phyloP scores from a whole-genome alignment of 192 early-diverging fungal genomes.

The Umbelopsis vinacea region DNA sequence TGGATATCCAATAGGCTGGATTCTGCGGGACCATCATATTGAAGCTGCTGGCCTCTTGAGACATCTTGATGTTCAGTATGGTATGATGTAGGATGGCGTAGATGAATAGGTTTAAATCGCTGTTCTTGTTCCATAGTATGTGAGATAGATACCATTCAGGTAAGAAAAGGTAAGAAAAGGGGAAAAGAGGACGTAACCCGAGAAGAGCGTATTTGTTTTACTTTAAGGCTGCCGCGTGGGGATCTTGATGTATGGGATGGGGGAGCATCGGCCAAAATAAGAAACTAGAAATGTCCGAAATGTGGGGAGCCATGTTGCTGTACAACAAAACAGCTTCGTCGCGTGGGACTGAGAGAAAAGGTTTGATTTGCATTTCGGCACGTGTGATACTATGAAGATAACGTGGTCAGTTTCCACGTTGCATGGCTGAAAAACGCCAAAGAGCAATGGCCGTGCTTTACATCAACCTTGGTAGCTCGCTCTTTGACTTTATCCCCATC shows the following conservation, averaged over 20 bases:
- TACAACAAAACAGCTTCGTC: not conserved
- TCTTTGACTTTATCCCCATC: too few relatives aligned
- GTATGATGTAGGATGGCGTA: slow-evolving; percentile 1
- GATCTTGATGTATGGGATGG: not conserved
- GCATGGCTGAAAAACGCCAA: slow-evolving; percentile 14
- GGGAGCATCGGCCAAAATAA: not conserved
- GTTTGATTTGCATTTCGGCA: not conserved
- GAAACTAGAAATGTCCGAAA: slow-evolving; percentile 13
- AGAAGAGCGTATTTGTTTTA: not conserved
- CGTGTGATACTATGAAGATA: slow-evolving; percentile 22
- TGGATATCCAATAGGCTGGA: slow-evolving; percentile 8
- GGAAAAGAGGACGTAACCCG: not conserved
- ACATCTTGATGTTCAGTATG: not conserved
- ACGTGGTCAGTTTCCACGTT: slow-evolving; percentile 19
- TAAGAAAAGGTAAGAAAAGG: not conserved
- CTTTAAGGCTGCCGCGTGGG: slow-evolving; percentile 23
- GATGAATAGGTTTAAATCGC: not conserved
- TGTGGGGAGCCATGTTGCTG: slow-evolving; percentile 12
- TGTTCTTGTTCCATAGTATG: slow-evolving; percentile 13
- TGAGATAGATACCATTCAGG: slow-evolving; percentile 13
- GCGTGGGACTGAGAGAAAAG: slow-evolving; percentile 23
- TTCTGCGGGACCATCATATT: not conserved
- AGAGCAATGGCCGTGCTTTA: not conserved
- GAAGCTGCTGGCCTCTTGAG: not conserved
- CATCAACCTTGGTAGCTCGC: too few relatives aligned